A percentile compares a stretch with the other conserved stretches of the same genome.
Conservation (phyloP, 768 basidiomycete genomes). For the Daedaleopsis sinensis region DNA sequence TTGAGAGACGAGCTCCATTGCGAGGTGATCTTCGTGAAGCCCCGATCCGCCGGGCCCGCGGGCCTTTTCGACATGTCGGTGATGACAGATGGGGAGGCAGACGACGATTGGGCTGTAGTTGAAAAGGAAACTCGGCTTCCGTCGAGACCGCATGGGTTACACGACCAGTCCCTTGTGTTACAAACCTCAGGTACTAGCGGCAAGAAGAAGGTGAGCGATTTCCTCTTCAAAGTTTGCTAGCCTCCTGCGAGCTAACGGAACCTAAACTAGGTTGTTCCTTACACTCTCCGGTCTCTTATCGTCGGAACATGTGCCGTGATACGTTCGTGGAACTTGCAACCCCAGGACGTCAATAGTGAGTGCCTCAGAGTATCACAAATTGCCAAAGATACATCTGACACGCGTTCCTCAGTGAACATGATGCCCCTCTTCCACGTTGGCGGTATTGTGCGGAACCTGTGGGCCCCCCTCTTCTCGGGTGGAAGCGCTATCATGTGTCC, state of each 20-base stretch:
- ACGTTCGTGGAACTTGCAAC: slow-evolving; percentile 44
- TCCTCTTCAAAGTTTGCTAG: background rate
- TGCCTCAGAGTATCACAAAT: background rate
- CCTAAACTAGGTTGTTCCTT: slow-evolving; percentile 41
- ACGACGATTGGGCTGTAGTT: slow-evolving; percentile 16
- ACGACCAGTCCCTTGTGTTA: slow-evolving; percentile 55
- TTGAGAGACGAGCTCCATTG: slow-evolving; percentile 41
- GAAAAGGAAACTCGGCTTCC: slow-evolving; percentile 18
- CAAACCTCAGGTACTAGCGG: slow-evolving; percentile 68
- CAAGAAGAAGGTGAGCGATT: slow-evolving; percentile 39
- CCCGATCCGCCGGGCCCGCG: slow-evolving; percentile 37
- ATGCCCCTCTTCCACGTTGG: slow-evolving; percentile 63
- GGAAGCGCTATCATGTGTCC: slow-evolving; percentile 57
- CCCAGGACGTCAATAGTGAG: slow-evolving; percentile 51
- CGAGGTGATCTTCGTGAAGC: slow-evolving; percentile 42
- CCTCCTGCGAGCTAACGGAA: background rate
- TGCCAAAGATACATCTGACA: slow-evolving; percentile 38
- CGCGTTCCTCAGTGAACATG: slow-evolving; percentile 26
- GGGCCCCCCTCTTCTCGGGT: slow-evolving; percentile 59
- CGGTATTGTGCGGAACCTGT: slow-evolving; percentile 59
- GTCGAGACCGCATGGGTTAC: slow-evolving; percentile 40
- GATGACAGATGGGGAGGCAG: slow-evolving; percentile 23
- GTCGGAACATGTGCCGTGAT: slow-evolving; percentile 49
- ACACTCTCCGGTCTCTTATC: slow-evolving; percentile 44
- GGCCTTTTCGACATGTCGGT: slow-evolving; percentile 45